Percentiles rank a stretch among this genome's conserved stretches.
phyloP scores from a whole-genome alignment of 2,329 filamentous ascomycete genomes.

The Colletotrichum navitas region DNA sequence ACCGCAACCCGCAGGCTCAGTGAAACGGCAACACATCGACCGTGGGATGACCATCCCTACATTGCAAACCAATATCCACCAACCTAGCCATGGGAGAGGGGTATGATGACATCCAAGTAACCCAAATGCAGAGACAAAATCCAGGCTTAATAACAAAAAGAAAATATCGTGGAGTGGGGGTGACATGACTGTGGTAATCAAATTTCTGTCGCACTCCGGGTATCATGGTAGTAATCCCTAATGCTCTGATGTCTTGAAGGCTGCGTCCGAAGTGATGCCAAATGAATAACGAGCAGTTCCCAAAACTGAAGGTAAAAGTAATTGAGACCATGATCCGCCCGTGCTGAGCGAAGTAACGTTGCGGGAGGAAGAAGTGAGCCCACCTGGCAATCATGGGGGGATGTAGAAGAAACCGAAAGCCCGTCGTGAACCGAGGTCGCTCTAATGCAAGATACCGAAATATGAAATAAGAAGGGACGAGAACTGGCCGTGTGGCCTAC shows the following conservation, averaged over 20 bases:
- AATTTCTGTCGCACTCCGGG: slow-evolving; percentile 44
- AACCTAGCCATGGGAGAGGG: slow-evolving; percentile 13
- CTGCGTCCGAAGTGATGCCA: slow-evolving; percentile 37
- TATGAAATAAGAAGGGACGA: not conserved
- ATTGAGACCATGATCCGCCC: not conserved
- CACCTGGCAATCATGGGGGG: not conserved
- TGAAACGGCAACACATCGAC: not conserved
- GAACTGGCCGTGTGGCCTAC: not conserved
- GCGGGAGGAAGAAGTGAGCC: not conserved
- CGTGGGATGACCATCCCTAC: not conserved
- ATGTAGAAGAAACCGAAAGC: slow-evolving; percentile 1
- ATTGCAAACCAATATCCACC: slow-evolving; percentile 5
- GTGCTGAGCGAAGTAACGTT: not conserved
- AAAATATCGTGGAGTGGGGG: slow-evolving; percentile 41
- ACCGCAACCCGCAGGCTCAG: not conserved
- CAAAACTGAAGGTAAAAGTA: not conserved
- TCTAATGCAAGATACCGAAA: slow-evolving; percentile 33
- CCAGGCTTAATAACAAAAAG: slow-evolving; percentile 9
- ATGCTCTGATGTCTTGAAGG: slow-evolving; percentile 41
- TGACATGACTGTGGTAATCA: slow-evolving; percentile 42
- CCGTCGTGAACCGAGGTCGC: slow-evolving; percentile 29
- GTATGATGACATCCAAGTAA: slow-evolving; percentile 34
- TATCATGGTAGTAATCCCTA: slow-evolving; percentile 42
- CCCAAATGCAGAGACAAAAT: slow-evolving; percentile 8
- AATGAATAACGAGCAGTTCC: slow-evolving; percentile 8